Base-by-base conservation (phyloP, 257 asterid species). In the Primulina tabacum region DNA sequence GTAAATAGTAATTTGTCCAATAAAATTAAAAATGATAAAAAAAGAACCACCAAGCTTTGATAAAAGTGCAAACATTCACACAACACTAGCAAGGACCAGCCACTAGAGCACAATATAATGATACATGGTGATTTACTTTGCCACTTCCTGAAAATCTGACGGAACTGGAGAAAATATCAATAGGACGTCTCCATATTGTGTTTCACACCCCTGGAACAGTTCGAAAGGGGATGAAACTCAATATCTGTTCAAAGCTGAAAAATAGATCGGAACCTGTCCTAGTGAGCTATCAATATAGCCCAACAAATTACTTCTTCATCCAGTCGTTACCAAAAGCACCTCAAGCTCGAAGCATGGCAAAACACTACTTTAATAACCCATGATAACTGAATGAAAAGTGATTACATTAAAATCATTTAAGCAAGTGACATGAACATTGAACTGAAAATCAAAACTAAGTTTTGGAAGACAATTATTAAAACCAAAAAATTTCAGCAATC, bases 231-330 rank as follows among this genome's bases (percentile, higher is more conserved):
- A 57, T 58, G 65, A 37, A 24, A 43, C 8, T 26, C 32, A 17
- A 59, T 38, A 32, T 12, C 10, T 65, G 67, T 53, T 72, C 29
- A 62, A 30, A 71, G 71, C 56, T 55, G 65, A 35, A 38, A 60
- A n/a, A 60, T 43, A 43, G 62, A 38, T 53, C 17, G 50, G 26
- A 43, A 12, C 47, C 14, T 9, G 34, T 59, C 57, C 8, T 7
- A 43, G 52, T 61, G 20, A 57, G 29, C 24, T 16, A 58, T 20
- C 30, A 64, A 65, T 37, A 60, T 10, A 60, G 57, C 69, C 57
- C 69, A 43, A 66, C 34, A 38, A 61, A 66, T 58, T 21, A 28
- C 55, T 43, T 43, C n/a, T 9, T 9, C 3, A 24, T 24, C 53
- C 57, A 5, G 38, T 68, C 14, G 24, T 53, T 17, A 17, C 32